phyloP scores from a whole-genome alignment of 352 stramenopile genomes.

The Phytophthora quininea region DNA sequence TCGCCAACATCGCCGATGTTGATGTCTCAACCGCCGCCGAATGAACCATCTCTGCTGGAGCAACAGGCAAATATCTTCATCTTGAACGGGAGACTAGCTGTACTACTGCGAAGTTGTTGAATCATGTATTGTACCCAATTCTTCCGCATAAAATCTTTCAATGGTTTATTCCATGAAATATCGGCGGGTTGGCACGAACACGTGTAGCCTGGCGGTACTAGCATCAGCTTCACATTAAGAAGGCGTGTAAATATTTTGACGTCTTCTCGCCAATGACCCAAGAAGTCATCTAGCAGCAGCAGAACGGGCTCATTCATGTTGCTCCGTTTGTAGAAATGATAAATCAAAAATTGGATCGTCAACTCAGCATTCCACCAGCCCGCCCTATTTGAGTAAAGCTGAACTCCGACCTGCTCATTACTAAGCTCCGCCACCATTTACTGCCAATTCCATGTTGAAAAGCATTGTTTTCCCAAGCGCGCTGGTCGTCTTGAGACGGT shows the following conservation, averaged over 20 bases:
- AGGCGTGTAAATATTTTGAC: not conserved
- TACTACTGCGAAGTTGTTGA: too few species aligned
- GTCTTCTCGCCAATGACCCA: not conserved
- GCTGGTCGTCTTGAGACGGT: not conserved
- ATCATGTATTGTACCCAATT: constrained; percentile 1
- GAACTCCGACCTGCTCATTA: not conserved
- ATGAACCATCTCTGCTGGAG: too few species aligned
- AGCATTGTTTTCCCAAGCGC: not conserved
- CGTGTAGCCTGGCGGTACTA: constrained; percentile 1
- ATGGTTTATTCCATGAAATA: constrained; percentile 6
- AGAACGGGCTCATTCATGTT: not conserved
- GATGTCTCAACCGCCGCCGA: too few species aligned
- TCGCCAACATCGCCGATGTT: too few species aligned
- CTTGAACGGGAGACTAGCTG: too few species aligned
- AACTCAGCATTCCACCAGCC: not conserved
- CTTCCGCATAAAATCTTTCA: constrained; percentile 3
- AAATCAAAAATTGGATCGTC: not conserved
- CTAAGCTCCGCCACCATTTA: not conserved
- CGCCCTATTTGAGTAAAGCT: not conserved
- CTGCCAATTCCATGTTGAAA: not conserved
- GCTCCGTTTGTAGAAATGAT: not conserved
- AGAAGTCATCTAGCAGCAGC: not conserved
- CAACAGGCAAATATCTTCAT: too few species aligned
- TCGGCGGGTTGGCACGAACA: constrained; percentile 11
- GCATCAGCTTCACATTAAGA: constrained; percentile 4